Evolutionary conservation across 345 rosid species (phyloP).

Genomic region (Brassica juncea): DNA sequence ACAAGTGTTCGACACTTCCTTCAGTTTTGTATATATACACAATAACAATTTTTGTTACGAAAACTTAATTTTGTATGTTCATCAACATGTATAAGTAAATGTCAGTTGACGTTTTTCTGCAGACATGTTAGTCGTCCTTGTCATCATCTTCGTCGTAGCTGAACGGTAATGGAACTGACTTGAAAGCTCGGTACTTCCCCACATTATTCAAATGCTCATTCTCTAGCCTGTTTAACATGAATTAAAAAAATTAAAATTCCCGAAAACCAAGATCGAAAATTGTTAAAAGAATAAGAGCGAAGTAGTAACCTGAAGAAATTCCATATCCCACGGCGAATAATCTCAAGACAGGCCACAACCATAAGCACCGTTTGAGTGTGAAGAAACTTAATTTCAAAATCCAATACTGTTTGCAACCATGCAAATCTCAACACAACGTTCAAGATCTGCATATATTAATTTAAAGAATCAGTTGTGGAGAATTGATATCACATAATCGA

Average conservation of each 20-base stretch:
- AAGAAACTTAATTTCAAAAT: constrained; percentile 38
- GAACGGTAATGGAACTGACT: constrained; percentile 78
- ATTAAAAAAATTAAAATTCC: not conserved
- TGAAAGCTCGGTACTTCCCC: constrained; percentile 78
- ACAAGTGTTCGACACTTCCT: not conserved
- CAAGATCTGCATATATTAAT: constrained; percentile 38
- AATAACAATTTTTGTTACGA: not conserved
- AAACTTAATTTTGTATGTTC: not conserved
- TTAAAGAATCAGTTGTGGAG: constrained; percentile 5
- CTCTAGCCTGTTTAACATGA: constrained; percentile 55
- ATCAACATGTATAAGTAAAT: constrained; percentile 4
- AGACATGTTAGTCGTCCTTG: constrained; percentile 1
- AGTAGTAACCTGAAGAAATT: constrained; percentile 55
- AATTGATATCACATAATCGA: not conserved
- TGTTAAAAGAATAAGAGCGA: not conserved
- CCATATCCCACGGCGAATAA: constrained; percentile 68
- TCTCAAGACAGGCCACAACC: constrained; percentile 53
- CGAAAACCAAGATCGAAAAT: not conserved
- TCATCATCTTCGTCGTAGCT: constrained; percentile 52
- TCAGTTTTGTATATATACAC: not conserved
- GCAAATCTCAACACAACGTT: constrained; percentile 60
- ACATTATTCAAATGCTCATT: constrained; percentile 82
- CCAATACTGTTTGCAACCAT: constrained; percentile 61
- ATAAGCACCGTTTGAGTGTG: constrained; percentile 45
- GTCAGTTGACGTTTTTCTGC: not conserved